Evolutionary conservation across 345 rosid species (phyloP).

Genomic region (Arabis hirsuta): DNA sequence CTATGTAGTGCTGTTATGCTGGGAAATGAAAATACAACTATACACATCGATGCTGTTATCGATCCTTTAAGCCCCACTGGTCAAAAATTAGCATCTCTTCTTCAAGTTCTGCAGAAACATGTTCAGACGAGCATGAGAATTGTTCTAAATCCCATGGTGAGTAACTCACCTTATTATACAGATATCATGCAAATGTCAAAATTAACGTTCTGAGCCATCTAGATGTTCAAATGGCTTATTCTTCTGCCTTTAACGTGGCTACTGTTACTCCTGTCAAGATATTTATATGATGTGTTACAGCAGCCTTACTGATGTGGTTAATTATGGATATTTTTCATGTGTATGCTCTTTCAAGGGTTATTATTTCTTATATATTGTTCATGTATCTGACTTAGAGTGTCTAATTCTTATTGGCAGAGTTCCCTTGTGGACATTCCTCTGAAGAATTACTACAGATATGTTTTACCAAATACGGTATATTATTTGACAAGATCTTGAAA

Average conservation of each 20-base stretch:
- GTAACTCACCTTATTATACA: slow-evolving; percentile 36
- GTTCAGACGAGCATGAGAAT: slow-evolving; percentile 93
- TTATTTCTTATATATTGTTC: slow-evolving; percentile 22
- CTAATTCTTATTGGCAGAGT: slow-evolving; percentile 65
- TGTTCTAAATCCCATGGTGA: slow-evolving; percentile 93
- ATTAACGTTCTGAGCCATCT: slow-evolving; percentile 25
- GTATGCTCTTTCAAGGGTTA: slow-evolving; percentile 22
- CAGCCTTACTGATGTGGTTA: slow-evolving; percentile 26
- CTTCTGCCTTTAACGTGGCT: slow-evolving; percentile 9
- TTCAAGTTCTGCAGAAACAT: slow-evolving; percentile 70
- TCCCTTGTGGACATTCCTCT: slow-evolving; percentile 97
- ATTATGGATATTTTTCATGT: slow-evolving; percentile 18
- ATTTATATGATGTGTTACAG: slow-evolving; percentile 11
- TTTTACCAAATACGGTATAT: slow-evolving; percentile 80
- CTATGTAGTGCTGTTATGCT: slow-evolving; percentile 80
- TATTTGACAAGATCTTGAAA: slow-evolving; percentile 30
- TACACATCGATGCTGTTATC: slow-evolving; percentile 93
- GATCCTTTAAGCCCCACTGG: slow-evolving; percentile 95
- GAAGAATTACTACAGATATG: slow-evolving; percentile 98
- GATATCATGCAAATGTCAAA: slow-evolving; percentile 2
- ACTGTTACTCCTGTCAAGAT: slow-evolving; percentile 15
- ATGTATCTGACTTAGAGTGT: slow-evolving; percentile 30
- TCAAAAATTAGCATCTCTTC: slow-evolving; percentile 89
- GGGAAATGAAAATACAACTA: slow-evolving; percentile 69
- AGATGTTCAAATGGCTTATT: slow-evolving; percentile 15